phyloP scores from a whole-genome alignment of 768 basidiomycete genomes.

The Flagelloscypha sp. region DNA sequence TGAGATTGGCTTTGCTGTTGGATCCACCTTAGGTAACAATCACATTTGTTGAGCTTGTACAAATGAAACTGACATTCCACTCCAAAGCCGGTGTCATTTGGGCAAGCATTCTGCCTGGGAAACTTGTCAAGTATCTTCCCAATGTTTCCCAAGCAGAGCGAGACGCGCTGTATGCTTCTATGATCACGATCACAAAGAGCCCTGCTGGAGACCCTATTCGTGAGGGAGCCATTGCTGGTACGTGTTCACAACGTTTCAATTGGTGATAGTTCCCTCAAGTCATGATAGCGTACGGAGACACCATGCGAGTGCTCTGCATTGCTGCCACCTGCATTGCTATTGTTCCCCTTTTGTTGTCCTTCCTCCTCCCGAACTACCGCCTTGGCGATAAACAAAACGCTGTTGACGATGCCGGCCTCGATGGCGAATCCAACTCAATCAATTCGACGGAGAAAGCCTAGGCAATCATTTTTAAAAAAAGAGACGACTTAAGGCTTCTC shows the following conservation, averaged over 20 bases:
- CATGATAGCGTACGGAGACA: conserved; percentile 40
- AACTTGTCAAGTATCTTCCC: conserved; percentile 49
- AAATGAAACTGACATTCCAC: neutral
- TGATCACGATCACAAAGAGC: conserved; percentile 40
- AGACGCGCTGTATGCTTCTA: conserved; percentile 44
- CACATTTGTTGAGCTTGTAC: neutral
- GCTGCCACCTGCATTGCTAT: conserved; percentile 45
- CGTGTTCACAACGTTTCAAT: conserved; percentile 17
- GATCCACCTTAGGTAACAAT: conserved; percentile 52
- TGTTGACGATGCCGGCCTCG: conserved; percentile 30
- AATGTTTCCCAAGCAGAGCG: conserved; percentile 34
- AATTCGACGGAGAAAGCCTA: too few relatives aligned
- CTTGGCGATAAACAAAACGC: conserved; percentile 69
- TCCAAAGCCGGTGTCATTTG: conserved; percentile 57
- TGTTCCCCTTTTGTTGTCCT: conserved; percentile 48
- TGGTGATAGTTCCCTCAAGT: neutral
- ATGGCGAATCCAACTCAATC: too few relatives aligned
- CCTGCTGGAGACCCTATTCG: conserved; percentile 50
- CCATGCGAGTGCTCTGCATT: conserved; percentile 49
- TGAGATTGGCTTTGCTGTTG: conserved; percentile 61
- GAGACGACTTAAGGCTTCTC: too few relatives aligned
- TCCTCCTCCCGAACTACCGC: conserved; percentile 58
- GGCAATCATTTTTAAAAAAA: too few relatives aligned
- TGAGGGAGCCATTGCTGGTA: conserved; percentile 52
- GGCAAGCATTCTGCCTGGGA: conserved; percentile 56